Base-by-base conservation (phyloP, 2,329 filamentous ascomycete species). In the Mycosphaerelloides madeirae region DNA sequence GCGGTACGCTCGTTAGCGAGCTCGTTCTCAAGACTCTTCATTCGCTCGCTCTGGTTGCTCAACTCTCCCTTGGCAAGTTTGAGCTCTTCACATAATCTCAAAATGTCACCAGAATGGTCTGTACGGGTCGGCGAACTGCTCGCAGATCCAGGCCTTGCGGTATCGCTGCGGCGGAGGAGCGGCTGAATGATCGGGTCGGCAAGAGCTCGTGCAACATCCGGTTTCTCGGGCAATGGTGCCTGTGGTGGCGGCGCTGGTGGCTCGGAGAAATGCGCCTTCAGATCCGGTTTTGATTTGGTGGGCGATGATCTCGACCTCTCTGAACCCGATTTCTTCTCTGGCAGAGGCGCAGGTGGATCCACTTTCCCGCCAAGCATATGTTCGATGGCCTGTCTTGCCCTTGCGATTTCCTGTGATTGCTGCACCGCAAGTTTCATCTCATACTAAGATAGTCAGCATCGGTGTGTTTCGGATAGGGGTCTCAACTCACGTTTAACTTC, bases 231-330 rank as follows among this genome's bases (percentile, higher is more conserved):
- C 5, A 97, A 73, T 12, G 91, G 91, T 57, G 95, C 90, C 56
- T 95, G 89, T 20, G 91, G 91, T 19, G 91, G 91, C 6, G 91
- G 91, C 16, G 90, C 91, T 3, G 91, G 91, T 39, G 91, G 91
- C 46, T 96, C 90, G 1, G 87, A 93, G 64, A 96, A 97, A 41
- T 89, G 80, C 3, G 86, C 80, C 58, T 93, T 91, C 31, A 83
- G 73, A 60, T 95, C 89, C 11, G 80, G 68, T 53, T 87, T 83
- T 15, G 81, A 70, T 54, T 87, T 84, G 36, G 68, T 62, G 5
- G 72, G 71, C 9, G 69, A 67, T 49, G 69, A 58, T 48, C 60
- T 65, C 53, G 71, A 39, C 69, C 69, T 52, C 56, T 71, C 56
- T 18, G 68, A 70, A 48, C 69, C 69, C 14, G 68, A 61, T 53